phyloP scores from a whole-genome alignment of 495 filamentous ascomycete genomes.

The Penicillium psychrofluorescens region DNA sequence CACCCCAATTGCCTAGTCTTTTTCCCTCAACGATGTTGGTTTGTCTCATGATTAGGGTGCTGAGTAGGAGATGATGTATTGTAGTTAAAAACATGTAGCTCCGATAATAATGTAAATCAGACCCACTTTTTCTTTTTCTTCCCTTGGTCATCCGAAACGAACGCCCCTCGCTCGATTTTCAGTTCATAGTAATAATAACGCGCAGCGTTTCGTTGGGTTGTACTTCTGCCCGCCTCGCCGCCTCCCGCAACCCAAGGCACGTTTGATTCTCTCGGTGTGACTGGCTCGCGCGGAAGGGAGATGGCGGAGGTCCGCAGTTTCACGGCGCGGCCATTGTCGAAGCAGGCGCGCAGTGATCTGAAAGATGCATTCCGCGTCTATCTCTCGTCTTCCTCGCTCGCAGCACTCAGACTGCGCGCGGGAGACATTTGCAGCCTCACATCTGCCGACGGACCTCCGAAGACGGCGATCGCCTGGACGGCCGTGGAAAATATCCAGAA shows the following conservation, averaged over 20 bases:
- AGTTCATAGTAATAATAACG: too few relatives aligned
- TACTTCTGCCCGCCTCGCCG: too few relatives aligned
- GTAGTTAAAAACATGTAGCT: too few relatives aligned
- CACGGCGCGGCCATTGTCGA: conserved; percentile 47
- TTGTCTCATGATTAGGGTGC: conserved; percentile 3
- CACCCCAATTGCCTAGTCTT: conserved; percentile 1
- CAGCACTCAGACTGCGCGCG: conserved; percentile 49
- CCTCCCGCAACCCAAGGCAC: too few relatives aligned
- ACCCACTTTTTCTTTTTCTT: conserved; percentile 11
- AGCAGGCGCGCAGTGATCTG: conserved; percentile 43
- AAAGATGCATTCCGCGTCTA: conserved; percentile 60
- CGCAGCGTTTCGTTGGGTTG: too few relatives aligned
- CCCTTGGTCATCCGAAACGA: too few relatives aligned
- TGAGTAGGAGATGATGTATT: conserved; percentile 2
- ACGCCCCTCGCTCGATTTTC: too few relatives aligned
- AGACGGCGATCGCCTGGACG: conserved; percentile 59
- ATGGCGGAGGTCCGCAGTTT: conserved; percentile 40
- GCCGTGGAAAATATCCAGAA: conserved; percentile 57
- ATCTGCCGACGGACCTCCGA: conserved; percentile 29
- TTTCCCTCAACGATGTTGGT: conserved; percentile 7
- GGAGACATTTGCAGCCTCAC: conserved; percentile 53
- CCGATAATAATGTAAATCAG: not conserved
- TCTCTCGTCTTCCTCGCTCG: conserved; percentile 56
- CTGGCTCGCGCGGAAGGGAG: too few relatives aligned
- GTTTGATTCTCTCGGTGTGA: too few relatives aligned